These are phyloP conservation scores for Amauroascus verrucosus DNA, from an alignment of 2,329 filamentous ascomycete genomes.

Conservation along the genomic window DNA sequence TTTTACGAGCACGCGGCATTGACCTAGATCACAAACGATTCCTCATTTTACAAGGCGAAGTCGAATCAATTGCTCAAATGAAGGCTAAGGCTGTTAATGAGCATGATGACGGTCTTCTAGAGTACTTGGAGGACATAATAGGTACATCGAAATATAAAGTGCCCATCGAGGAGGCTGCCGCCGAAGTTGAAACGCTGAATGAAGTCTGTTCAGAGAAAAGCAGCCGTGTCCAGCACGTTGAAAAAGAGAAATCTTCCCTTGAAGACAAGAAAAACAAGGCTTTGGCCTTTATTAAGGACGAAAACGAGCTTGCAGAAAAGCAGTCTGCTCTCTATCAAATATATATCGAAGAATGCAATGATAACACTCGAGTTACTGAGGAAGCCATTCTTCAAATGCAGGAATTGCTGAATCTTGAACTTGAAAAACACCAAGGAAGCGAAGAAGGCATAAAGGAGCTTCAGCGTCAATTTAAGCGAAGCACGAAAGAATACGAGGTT, in stretches of 20 bases:
- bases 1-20: conserved; percentile 78
- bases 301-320: conserved; percentile 84
- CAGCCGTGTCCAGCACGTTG: conserved; percentile 87
- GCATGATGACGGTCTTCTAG: conserved; percentile 88
- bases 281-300: conserved; percentile 74
- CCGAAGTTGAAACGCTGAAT: conserved; percentile 84
- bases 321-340: conserved; percentile 89
- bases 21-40: conserved; percentile 98
- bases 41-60: conserved; percentile 91
- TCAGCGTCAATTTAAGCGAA: conserved; percentile 71
- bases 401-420: conserved; percentile 69
- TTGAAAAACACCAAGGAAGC: conserved; percentile 83
- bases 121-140: conserved; percentile 97
- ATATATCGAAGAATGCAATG: conserved; percentile 74
- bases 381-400: conserved; percentile 90
- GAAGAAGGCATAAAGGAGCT: conserved; percentile 84
- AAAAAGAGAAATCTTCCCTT: conserved; percentile 86
- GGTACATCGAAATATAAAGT: conserved; percentile 97
- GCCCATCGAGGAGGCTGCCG: conserved; percentile 86
- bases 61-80: conserved; percentile 98
- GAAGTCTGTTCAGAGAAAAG: conserved; percentile 94
- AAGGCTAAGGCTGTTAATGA: conserved; percentile 92
- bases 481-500: conserved; percentile 70
- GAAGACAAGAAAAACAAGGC: conserved; percentile 97
- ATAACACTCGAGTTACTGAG: conserved; percentile 78